These are phyloP conservation scores for Poa pratensis DNA, from an alignment of 176 grass and related monocot species.

Conservation along the genomic window DNA sequence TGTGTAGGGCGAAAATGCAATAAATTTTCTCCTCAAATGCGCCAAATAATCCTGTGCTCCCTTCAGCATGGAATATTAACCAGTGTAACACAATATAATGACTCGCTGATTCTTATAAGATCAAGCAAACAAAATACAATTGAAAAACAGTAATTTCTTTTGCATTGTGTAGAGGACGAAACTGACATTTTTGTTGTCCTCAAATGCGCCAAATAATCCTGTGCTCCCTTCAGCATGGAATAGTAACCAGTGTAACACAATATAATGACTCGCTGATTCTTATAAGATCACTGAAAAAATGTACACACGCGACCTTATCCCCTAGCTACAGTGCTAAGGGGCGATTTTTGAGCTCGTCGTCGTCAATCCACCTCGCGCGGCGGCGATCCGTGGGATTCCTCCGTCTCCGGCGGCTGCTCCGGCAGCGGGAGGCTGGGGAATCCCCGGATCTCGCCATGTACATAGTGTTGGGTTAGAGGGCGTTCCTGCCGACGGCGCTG, in stretches of 20 bases:
- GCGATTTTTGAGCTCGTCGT: too few species aligned
- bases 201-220: constrained; percentile 6
- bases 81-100: constrained; percentile 26
- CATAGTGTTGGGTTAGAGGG: too few species aligned
- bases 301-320: constrained; percentile 26
- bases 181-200: constrained; percentile 27
- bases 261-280: constrained; percentile 36
- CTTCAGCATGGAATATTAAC: constrained; percentile 21
- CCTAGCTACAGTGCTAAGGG: too few species aligned
- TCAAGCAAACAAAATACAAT: not conserved
- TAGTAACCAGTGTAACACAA: constrained; percentile 23
- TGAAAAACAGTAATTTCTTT: not conserved
- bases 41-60: not conserved
- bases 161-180: not conserved
- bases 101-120: constrained; percentile 38
- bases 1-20: constrained; percentile 19
- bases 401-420: too few species aligned
- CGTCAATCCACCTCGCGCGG: too few species aligned
- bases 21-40: constrained; percentile 8
- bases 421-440: too few species aligned
- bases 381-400: too few species aligned
- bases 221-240: constrained; percentile 8
- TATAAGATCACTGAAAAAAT: constrained; percentile 43
- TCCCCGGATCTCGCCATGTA: too few species aligned
- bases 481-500: too few species aligned